phyloP scores from a whole-genome alignment of 495 filamentous ascomycete genomes.

The Cercophora samala region DNA sequence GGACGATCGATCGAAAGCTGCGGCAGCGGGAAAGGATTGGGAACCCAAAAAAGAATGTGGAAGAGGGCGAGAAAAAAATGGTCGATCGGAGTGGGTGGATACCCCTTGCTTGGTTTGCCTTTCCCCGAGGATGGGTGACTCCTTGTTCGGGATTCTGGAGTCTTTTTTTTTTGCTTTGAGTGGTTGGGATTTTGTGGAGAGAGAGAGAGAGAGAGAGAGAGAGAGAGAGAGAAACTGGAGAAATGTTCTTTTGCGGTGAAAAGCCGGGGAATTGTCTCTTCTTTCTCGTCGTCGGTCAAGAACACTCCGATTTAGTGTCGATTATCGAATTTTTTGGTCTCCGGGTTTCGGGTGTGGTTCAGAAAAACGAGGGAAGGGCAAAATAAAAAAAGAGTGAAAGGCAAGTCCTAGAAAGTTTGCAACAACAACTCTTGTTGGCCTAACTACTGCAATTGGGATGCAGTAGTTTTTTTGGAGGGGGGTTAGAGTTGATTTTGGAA shows the following conservation, averaged over 20 bases:
- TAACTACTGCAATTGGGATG: no score
- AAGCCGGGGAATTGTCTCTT: not conserved
- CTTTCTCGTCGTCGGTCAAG: not conserved
- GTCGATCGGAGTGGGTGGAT: slow-evolving; percentile 1
- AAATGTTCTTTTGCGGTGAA: not conserved
- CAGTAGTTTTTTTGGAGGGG: no score
- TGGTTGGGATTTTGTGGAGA: not conserved
- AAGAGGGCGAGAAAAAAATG: not conserved
- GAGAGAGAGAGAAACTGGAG: no score
- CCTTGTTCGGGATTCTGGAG: slow-evolving; percentile 1
- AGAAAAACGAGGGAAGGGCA: not conserved
- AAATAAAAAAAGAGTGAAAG: not conserved
- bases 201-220: no score
- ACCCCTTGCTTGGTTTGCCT: not conserved
- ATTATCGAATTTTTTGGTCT: no score
- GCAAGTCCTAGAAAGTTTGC: no score
- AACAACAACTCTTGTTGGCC: no score
- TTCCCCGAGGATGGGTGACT: not conserved
- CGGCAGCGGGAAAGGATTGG: not conserved
- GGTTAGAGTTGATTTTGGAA: no score
- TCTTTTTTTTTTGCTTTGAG: no score
- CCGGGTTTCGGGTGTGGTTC: not conserved
- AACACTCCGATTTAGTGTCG: no score
- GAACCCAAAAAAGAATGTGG: not conserved
- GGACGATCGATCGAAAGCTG: not conserved